Evolutionary conservation across 1,284 basidiomycete species (phyloP), one percentile per base, ranked within the genome.

Genomic region (Papiliotrema terrestris): DNA sequence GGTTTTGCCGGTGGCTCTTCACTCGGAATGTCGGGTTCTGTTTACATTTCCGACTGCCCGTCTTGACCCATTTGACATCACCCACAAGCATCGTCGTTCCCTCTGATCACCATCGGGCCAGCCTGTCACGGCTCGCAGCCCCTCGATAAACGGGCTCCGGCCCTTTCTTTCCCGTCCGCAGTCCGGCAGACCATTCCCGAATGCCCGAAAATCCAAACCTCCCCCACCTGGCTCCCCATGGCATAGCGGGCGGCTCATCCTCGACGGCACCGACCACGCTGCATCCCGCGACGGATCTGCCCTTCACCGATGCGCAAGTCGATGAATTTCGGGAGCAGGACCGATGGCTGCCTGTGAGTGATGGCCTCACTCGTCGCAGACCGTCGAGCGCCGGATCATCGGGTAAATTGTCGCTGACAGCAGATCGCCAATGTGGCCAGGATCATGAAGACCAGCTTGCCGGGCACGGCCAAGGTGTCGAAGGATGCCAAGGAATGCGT

Each of bases 401-500:
- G 39, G 5, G 6, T 48, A 43, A 42, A 36, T 45, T 36, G 38
- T 26, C 19, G 23, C n/a, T 51, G 39, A 44, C 15, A 17, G 29
- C 54, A 93, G 91, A 96, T 97, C 60, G 93, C 93, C 49, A 97
- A 97, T 73, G 92, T 97, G 14, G 86, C 91, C 17, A 83, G 93
- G 3, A 93, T 97, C 67, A 97, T 97, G 93, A 96, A 96, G 72
- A 80, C 85, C 36, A 82, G 88, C 2, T 84, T 97, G 2, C 93
- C 93, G 0, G 80, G 85, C 1, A 89, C 89, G n/a, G 91, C 92
- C 20, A 97, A 97, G 78, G 94, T 97, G 65, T 90, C 91, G 2
- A 95, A 95, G 74, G 93, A 96, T 77, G 91, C 93, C 23, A 97
- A 97, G 74, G 92, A 96, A 77, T 92, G 89, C 75, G 90, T 96